Evolutionary conservation across 306 rosid genomes (phyloP).

Genomic region (Bauhinia variegata): DNA sequence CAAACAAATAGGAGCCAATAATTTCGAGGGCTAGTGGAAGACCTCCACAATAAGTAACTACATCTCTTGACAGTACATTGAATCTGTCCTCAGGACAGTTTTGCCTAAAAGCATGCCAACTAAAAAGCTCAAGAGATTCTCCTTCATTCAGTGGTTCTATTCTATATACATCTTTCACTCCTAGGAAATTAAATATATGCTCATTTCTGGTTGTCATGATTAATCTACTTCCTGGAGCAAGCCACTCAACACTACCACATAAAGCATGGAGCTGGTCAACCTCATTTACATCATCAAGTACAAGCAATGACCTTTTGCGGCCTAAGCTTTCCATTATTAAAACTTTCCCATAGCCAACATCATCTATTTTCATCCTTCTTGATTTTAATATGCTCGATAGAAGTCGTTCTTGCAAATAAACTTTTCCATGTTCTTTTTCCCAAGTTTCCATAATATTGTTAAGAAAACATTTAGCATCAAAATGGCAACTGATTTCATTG

Average conservation of each 20-base stretch:
- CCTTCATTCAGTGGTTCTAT: not conserved
- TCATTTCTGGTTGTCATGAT: slow-evolving; percentile 28
- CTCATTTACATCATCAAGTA: too few species aligned
- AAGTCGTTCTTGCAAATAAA: not conserved
- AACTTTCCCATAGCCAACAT: not conserved
- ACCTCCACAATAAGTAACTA: slow-evolving; percentile 3
- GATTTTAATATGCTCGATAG: not conserved
- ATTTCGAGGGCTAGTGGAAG: slow-evolving; percentile 39
- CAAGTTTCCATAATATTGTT: too few species aligned
- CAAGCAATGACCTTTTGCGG: too few species aligned
- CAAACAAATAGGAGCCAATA: slow-evolving; percentile 29
- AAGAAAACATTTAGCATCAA: too few species aligned
- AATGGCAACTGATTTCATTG: too few species aligned
- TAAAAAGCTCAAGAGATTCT: slow-evolving; percentile 31
- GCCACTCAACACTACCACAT: not conserved
- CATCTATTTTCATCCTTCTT: not conserved
- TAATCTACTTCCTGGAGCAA: slow-evolving; percentile 28
- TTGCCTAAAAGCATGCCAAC: slow-evolving; percentile 19
- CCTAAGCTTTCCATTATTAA: too few species aligned
- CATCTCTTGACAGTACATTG: not conserved
- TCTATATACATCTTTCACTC: not conserved
- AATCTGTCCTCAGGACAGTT: not conserved
- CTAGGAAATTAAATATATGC: not conserved
- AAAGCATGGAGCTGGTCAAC: too few species aligned
- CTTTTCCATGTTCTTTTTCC: too few species aligned